Conservation (phyloP, 202 grass and related monocot genomes). For the Elaeis oleifera region DNA sequence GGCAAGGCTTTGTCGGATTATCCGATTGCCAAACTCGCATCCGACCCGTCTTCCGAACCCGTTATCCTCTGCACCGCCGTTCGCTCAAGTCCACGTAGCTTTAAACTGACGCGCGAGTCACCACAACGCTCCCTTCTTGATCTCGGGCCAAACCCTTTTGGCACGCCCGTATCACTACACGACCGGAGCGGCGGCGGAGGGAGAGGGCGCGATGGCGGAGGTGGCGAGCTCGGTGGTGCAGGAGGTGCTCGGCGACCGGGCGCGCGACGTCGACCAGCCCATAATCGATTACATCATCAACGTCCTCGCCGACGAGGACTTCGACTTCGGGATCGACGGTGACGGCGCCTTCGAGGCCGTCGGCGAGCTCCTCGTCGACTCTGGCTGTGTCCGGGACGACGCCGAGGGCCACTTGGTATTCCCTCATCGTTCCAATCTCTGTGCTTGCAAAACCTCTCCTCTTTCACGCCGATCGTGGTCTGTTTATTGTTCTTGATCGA, state of each 20-base stretch:
- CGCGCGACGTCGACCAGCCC: constrained; percentile 62
- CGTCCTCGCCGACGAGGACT: constrained; percentile 95
- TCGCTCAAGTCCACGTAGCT: too few relatives aligned
- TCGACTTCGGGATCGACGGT: constrained; percentile 80
- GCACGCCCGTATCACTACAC: background rate
- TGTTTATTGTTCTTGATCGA: too few relatives aligned
- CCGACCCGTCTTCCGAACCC: too few relatives aligned
- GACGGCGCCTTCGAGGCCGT: constrained; percentile 73
- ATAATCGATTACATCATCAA: constrained; percentile 94
- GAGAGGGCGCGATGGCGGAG: constrained; percentile 19
- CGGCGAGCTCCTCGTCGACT: constrained; percentile 73
- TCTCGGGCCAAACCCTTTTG: background rate
- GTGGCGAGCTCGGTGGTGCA: constrained; percentile 75
- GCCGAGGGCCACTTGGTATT: constrained; percentile 58
- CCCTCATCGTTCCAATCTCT: background rate
- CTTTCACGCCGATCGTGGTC: too few relatives aligned
- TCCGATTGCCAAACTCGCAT: too few relatives aligned
- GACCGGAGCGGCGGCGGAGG: background rate
- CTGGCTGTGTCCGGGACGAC: constrained; percentile 55
- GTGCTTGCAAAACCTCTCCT: too few relatives aligned
- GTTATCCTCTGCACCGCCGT: too few relatives aligned
- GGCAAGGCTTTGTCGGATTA: too few relatives aligned
- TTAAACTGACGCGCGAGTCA: too few relatives aligned
- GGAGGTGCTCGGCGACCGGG: constrained; percentile 60
- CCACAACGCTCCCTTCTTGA: too few relatives aligned